These are phyloP conservation scores for Rutstroemia sp. DNA, from an alignment of 2,329 filamentous ascomycete species.

Conservation along the genomic window DNA sequence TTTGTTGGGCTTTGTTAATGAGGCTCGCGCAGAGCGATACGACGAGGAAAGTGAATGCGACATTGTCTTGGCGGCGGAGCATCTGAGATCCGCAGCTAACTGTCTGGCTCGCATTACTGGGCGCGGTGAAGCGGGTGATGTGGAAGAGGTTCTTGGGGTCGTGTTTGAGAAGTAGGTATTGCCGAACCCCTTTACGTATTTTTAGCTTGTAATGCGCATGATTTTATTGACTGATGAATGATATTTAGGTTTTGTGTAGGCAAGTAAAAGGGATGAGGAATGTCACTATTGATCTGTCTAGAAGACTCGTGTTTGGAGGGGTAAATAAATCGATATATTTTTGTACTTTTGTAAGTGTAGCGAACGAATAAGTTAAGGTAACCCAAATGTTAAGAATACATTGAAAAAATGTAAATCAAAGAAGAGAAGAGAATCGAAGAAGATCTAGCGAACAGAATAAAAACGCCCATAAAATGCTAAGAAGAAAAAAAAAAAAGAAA, in stretches of 20 bases:
- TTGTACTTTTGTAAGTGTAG: too few species aligned
- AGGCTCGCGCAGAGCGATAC: constrained; percentile 35
- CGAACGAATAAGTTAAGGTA: background rate
- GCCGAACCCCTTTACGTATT: too few species aligned
- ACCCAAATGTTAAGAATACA: too few species aligned
- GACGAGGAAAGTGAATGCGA: constrained; percentile 51
- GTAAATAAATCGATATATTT: too few species aligned
- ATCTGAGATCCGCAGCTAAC: constrained; percentile 72
- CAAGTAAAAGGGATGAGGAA: constrained; percentile 15
- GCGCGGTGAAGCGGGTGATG: constrained; percentile 74
- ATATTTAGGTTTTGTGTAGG: constrained; percentile 26
- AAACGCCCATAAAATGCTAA: background rate
- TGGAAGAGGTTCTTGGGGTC: constrained; percentile 91
- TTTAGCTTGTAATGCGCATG: background rate
- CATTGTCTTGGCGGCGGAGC: constrained; percentile 84
- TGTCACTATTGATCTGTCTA: background rate
- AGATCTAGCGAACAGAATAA: background rate
- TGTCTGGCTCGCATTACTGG: constrained; percentile 84
- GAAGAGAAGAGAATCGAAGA: background rate
- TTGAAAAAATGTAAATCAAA: background rate
- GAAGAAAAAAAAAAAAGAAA: background rate
- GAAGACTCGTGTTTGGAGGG: too few species aligned
- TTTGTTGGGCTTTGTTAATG: constrained; percentile 64
- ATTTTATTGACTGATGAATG: constrained; percentile 1
- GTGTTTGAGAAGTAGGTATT: constrained; percentile 81